Base-by-base conservation (phyloP, 495 filamentous ascomycete genomes). In the Penicillium desertorum region DNA sequence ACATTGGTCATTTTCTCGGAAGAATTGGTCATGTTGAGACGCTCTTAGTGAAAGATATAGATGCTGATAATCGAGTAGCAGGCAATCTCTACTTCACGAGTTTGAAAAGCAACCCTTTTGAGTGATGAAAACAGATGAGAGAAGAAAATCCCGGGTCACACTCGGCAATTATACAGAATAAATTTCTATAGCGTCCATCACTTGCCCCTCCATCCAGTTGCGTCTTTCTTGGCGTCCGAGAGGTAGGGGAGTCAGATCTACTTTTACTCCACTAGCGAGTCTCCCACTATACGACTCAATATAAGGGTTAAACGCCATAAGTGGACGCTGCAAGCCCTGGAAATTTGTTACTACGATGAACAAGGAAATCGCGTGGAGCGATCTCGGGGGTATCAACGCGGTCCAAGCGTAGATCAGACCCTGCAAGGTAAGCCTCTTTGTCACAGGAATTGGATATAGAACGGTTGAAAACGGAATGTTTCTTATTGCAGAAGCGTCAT, bases 1-100 rank as follows among this genome's bases (percentile, higher is more conserved):
- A 56, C 51, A 41, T 69, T 69, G 34, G 66, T 16, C 76, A 80
- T 81, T 39, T 39, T 64, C 25, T 45, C 25, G 29, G 36, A 41
- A 19, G 53, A 39, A 45, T 47, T 32, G 7, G 2, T 14, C 46
- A 51, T 54, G 25, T 36, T 27, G 27, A 47, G 20, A 36, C n/a
- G n/a, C 10, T 7, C 27, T 30, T 47, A 7, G 27, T 48, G 45
- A n/a, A 12, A 48, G 8, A 48, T 32, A 32, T 48, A 32, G 29
- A 48, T 48, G 14, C 9, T 32, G 9, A 32, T 48, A 17, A 17
- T 48, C n/a, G 17, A 39, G 36, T 37, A 37, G 22, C 23, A 25
- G 23, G 5, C 23, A 25, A 25, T 25, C 22, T 12, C 14, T 45
- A 25, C 11, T 45, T 12, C 43, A 14, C 2, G 48, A 30, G 3